Base-by-base conservation (phyloP, 2,329 filamentous ascomycete species). In the Fonsecaea nubica region DNA sequence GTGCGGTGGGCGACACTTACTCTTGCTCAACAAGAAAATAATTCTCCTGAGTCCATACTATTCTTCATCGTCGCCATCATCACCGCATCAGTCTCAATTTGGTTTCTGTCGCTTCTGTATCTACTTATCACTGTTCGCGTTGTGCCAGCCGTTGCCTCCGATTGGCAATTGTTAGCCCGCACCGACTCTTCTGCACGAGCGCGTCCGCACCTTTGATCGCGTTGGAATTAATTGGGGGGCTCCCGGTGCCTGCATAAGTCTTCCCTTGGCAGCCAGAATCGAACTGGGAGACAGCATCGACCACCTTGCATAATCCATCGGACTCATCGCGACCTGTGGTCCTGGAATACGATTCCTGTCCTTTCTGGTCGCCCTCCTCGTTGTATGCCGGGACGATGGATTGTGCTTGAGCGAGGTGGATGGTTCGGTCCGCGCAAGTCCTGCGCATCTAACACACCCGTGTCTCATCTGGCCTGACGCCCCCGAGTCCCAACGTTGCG, bases 231-330 rank as follows among this genome's bases (percentile, higher is more conserved):
- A 55, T 56, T 55, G 50, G 53, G 15, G 55, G 48, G 48, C 7
- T 53, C 52, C 58, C 53, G 40, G 64, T 66, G 59, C 64, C 64
- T 66, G 64, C 64, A 66, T 66, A 62, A 33, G 52, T 18, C 64
- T 48, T 18, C 58, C 64, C 64, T 66, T 66, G 64, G 64, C 64
- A 54, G 52, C 38, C 50, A 48, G 58, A 50, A 25, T 21, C 25
- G 62, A 62, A 58, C 45, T 60, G 54, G 15, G 62, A 53, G 42
- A 48, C 62, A 59, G 55, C 63, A 61, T 64, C 63, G 62, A 58
- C 66, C 66, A 65, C 35, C 62, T 65, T 62, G 56, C 61, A 62
- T 60, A 58, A 50, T 56, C 58, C 48, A 58, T 57, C 58, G 57
- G 53, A 12, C 13, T 61, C 25, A 30, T 61, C 12, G 13, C 33